These are phyloP conservation scores for Sequoiadendron giganteum DNA, from an alignment of 75 land plant genomes.

Conservation along the genomic window DNA sequence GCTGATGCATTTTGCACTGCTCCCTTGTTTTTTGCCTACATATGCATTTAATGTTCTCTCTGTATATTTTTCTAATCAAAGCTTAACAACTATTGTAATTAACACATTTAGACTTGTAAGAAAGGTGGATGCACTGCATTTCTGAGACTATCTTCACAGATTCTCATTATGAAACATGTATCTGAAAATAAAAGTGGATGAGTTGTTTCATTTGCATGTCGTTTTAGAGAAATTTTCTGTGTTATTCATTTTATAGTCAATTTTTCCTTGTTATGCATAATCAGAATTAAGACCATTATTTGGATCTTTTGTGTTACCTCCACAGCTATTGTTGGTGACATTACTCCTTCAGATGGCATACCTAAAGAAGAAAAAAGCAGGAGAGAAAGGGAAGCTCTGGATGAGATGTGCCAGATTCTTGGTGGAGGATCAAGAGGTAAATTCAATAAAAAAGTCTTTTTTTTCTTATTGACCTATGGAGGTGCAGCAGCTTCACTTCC, in stretches of 20 bases:
- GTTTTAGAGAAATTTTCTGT: too few relatives aligned
- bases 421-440: conserved; percentile 87
- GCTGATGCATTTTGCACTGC: not conserved
- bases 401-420: conserved; percentile 79
- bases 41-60: too few relatives aligned
- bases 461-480: conserved; percentile 5
- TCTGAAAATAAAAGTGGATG: not conserved
- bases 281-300: not conserved
- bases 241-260: not conserved
- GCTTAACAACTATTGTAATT: not conserved
- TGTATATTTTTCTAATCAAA: not conserved
- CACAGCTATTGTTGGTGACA: conserved; percentile 97
- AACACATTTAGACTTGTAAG: not conserved
- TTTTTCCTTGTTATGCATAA: not conserved
- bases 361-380: conserved; percentile 93
- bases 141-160: not conserved
- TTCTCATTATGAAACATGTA: not conserved
- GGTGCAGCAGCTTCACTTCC: not conserved
- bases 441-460: not conserved
- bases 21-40: not conserved
- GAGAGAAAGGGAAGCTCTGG: conserved; percentile 69
- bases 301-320: not conserved
- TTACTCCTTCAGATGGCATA: conserved; percentile 91
- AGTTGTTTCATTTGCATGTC: not conserved
- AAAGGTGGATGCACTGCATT: not conserved